A percentile compares a stretch with the other conserved stretches of the same genome.
Evolutionary conservation across 306 rosid genomes (phyloP).

Genomic region (Sicyos edulis): DNA sequence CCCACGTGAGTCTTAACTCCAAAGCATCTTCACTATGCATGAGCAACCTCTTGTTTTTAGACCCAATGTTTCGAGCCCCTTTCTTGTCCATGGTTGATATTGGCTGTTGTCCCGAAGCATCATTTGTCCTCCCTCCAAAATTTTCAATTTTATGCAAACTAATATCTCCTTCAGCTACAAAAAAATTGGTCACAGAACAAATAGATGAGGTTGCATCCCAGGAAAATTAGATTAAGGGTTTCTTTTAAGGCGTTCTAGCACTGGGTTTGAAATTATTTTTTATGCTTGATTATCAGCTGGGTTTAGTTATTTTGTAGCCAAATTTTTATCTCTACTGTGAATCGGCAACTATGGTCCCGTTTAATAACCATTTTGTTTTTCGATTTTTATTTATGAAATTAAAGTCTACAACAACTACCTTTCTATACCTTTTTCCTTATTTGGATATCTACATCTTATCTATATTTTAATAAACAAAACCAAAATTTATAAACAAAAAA

Average conservation of each 20-base stretch:
- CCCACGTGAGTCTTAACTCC: slow-evolving; percentile 94
- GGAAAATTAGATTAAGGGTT: neutral
- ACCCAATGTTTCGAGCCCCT: slow-evolving; percentile 79
- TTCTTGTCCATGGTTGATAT: slow-evolving; percentile 54
- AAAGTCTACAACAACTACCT: no score
- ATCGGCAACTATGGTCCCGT: neutral
- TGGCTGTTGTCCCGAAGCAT: slow-evolving; percentile 41
- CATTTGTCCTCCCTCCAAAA: slow-evolving; percentile 36
- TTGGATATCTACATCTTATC: no score
- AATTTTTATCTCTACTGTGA: neutral
- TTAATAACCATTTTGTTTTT: no score
- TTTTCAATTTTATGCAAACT: slow-evolving; percentile 45
- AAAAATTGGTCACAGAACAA: slow-evolving; percentile 25
- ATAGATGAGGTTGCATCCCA: slow-evolving; percentile 34
- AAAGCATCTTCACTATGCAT: slow-evolving; percentile 74
- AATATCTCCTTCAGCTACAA: slow-evolving; percentile 39
- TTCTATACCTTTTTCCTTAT: no score
- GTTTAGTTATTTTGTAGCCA: neutral
- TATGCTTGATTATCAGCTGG: neutral
- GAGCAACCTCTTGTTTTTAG: slow-evolving; percentile 76
- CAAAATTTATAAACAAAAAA: no score
- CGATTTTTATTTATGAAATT: no score
- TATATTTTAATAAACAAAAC: no score
- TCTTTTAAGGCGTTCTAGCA: neutral
- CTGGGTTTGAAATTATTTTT: neutral